Evolutionary conservation across 768 basidiomycete genomes (phyloP), one percentile per base, ranked within the genome.

Genomic region (Coprinellus micaceus): DNA sequence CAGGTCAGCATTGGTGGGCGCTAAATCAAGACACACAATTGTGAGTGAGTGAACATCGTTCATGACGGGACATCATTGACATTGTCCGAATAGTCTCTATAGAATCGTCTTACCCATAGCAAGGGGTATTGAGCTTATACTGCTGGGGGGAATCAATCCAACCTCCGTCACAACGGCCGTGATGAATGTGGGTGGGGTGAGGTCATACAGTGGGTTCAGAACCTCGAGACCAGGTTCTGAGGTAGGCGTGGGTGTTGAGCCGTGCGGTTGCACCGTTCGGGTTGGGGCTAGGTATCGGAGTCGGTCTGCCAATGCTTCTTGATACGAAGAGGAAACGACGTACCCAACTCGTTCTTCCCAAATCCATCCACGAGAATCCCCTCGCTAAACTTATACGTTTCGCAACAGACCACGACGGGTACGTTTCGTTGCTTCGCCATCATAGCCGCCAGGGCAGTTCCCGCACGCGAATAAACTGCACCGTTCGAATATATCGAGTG

Each of bases 381-480:
- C 63, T 98, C 96, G 17, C 91, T 90, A 65, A 95, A 98, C 70
- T 99, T 99, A 76, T 98, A 98, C 3, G 97, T 99, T 73, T 98
- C 97, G 64, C 95, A 97, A 61, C 94, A 98, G 24, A 97, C 94
- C 33, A 99, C 84, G 6, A 98, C 94, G 4, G 97, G 96, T 0
- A 98, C 89, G 22, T 85, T 86, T 64, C 88, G 82, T 46, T 84
- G 83, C 69, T 91, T 92, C 1, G 93, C 91, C 80, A 98, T 86
- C 95, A 98, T 96, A 1, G 95, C 92, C 5, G 98, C 93, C 63
- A 94, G 81, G 0, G 96, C 96, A 3, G 95, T 98, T 25, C 97
- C 97, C 0, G 94, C 93, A 50, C 97, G 82, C 11, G 94, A 91
- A 68, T 89, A 96, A 2, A 98, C 90, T 2, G 93, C 85, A 7